These are phyloP conservation scores for Fraxinus quadrangulata DNA, from an alignment of 257 asterid species.

Conservation along the genomic window DNA sequence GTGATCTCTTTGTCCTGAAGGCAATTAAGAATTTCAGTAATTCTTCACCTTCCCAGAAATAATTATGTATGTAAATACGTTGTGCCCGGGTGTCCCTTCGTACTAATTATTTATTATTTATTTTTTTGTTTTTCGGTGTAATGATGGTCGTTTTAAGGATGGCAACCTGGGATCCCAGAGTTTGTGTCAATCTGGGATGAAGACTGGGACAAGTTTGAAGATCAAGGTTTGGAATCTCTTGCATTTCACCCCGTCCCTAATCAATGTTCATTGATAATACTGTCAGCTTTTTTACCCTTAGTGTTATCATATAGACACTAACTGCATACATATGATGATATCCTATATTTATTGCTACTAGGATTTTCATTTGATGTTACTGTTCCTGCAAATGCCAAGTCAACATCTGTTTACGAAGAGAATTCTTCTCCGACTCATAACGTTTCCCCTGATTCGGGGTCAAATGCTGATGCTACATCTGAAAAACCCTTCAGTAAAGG, in stretches of 20 bases:
- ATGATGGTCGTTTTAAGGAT: constrained; percentile 51
- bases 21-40: neutral
- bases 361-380: constrained; percentile 82
- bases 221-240: constrained; percentile 69
- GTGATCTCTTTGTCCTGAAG: neutral
- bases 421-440: constrained; percentile 61
- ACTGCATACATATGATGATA: constrained; percentile 24
- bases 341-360: constrained; percentile 33
- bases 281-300: neutral
- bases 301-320: constrained; percentile 4
- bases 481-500: constrained; percentile 53
- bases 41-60: constrained; percentile 3
- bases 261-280: neutral
- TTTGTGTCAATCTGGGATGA: constrained; percentile 92
- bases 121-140: neutral
- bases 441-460: constrained; percentile 57
- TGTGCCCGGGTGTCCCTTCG: constrained; percentile 19
- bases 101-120: neutral
- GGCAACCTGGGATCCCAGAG: constrained; percentile 96
- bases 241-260: constrained; percentile 15
- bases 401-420: constrained; percentile 46
- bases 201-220: constrained; percentile 99
- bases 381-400: constrained; percentile 54
- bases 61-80: neutral
- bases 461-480: constrained; percentile 55